Percentiles rank a stretch among this genome's conserved stretches.
These are phyloP conservation scores for Geotrichum citri-aurantii DNA, from an alignment of 1,139 yeast genomes.

Conservation along the genomic window DNA sequence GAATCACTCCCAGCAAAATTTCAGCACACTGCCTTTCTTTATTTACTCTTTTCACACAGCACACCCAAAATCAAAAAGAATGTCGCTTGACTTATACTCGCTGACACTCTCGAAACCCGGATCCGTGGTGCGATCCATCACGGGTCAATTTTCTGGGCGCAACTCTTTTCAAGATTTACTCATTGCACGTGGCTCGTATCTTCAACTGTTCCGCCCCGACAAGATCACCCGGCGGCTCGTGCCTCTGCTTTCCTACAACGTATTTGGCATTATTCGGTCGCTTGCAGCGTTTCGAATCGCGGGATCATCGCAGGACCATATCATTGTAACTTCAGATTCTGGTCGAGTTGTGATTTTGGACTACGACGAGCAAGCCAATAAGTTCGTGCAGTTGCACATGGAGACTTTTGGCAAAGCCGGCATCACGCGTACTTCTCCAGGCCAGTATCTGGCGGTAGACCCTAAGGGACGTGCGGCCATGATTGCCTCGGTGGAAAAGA, in stretches of 20 bases:
- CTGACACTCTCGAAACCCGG: constrained; percentile 58
- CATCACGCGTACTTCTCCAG: constrained; percentile 68
- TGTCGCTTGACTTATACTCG: constrained; percentile 52
- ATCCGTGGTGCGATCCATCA: constrained; percentile 47
- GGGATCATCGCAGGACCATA: constrained; percentile 50
- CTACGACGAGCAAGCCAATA: constrained; percentile 39
- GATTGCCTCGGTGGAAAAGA: constrained; percentile 66
- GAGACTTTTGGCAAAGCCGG: constrained; percentile 77
- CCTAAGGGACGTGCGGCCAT: constrained; percentile 66
- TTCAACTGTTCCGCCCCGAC: constrained; percentile 51
- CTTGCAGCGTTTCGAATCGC: constrained; percentile 48
- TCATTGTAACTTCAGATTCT: constrained; percentile 75
- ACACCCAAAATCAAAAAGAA: constrained; percentile 9
- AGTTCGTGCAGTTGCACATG: constrained; percentile 48
- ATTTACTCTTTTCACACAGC: not conserved
- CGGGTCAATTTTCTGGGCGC: constrained; percentile 64
- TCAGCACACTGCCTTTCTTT: not conserved
- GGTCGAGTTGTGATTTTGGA: constrained; percentile 63
- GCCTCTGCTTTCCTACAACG: constrained; percentile 41
- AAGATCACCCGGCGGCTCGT: constrained; percentile 51
- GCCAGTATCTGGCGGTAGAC: constrained; percentile 68
- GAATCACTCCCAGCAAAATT: not conserved
- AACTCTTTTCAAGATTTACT: constrained; percentile 57
- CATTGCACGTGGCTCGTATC: constrained; percentile 48
- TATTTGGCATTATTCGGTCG: constrained; percentile 56